phyloP scores from a whole-genome alignment of 495 filamentous ascomycete species.

The Hypoxylon crocopeplum region DNA sequence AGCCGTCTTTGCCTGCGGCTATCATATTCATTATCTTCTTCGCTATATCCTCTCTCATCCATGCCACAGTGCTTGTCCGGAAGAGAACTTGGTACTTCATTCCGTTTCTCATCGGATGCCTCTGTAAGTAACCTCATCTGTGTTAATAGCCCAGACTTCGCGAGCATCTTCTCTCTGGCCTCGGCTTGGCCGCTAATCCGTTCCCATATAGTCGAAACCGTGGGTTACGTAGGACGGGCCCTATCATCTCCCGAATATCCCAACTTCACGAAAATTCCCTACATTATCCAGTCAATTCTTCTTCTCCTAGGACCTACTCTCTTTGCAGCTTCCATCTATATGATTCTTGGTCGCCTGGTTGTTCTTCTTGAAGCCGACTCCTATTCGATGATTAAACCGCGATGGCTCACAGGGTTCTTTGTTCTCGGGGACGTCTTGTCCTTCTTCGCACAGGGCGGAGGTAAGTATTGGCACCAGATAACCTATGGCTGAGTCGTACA shows the following conservation, averaged over 20 bases:
- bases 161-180: too few relatives aligned
- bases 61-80: conserved; percentile 56
- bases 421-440: conserved; percentile 44
- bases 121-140: conserved; percentile 53
- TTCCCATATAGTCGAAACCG: conserved; percentile 55
- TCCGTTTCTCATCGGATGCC: conserved; percentile 62
- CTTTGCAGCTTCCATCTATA: conserved; percentile 62
- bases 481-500: not conserved
- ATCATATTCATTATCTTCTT: conserved; percentile 61
- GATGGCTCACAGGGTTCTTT: conserved; percentile 55
- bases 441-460: conserved; percentile 43
- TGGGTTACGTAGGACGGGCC: conserved; percentile 65
- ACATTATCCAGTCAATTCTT: conserved; percentile 55
- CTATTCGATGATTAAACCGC: conserved; percentile 43
- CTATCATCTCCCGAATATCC: conserved; percentile 44
- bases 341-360: conserved; percentile 58
- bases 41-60: conserved; percentile 49
- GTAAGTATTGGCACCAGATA: conserved; percentile 2
- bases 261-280: conserved; percentile 46
- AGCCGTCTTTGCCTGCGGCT: conserved; percentile 58
- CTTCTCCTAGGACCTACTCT: conserved; percentile 59
- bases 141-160: not conserved
- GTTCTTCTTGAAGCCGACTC: conserved; percentile 41
- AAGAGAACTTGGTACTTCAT: conserved; percentile 66
- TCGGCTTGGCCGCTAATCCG: not conserved